These are phyloP conservation scores for Eutrema salsugineum DNA, from an alignment of 441 rosid species.

Conservation along the genomic window DNA sequence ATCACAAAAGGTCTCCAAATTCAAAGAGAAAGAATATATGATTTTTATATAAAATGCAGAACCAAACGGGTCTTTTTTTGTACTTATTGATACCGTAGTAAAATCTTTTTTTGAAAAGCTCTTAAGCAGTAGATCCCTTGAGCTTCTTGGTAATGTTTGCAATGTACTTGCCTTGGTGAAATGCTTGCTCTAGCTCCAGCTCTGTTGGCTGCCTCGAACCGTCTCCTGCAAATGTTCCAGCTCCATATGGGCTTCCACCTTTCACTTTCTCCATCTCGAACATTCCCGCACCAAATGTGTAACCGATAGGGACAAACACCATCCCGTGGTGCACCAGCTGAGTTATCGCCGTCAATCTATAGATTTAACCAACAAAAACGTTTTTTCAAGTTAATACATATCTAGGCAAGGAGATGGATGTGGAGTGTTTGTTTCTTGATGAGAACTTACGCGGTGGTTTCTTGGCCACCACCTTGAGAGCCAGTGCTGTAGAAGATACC, in stretches of 20 bases:
- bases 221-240: constrained; percentile 91
- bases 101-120: not conserved
- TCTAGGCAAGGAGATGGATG: not conserved
- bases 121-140: constrained; percentile 50
- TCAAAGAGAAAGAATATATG: constrained; percentile 19
- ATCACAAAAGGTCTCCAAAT: constrained; percentile 20
- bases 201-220: constrained; percentile 83
- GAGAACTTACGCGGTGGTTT: constrained; percentile 82
- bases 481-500: constrained; percentile 95
- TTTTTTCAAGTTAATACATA: not conserved
- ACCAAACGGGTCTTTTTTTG: not conserved
- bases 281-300: constrained; percentile 98
- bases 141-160: constrained; percentile 83
- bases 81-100: constrained; percentile 11
- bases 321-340: constrained; percentile 98
- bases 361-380: not conserved
- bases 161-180: constrained; percentile 95
- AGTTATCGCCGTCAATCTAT: constrained; percentile 77
- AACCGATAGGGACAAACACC: constrained; percentile 89
- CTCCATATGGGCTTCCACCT: constrained; percentile 95
- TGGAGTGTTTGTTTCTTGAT: constrained; percentile 6
- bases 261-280: constrained; percentile 89
- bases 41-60: not conserved
- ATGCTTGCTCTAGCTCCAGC: constrained; percentile 76
- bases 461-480: constrained; percentile 99